These are phyloP conservation scores for Lachancea lanzarotensis DNA, from an alignment of 805 yeast species.

Conservation along the genomic window DNA sequence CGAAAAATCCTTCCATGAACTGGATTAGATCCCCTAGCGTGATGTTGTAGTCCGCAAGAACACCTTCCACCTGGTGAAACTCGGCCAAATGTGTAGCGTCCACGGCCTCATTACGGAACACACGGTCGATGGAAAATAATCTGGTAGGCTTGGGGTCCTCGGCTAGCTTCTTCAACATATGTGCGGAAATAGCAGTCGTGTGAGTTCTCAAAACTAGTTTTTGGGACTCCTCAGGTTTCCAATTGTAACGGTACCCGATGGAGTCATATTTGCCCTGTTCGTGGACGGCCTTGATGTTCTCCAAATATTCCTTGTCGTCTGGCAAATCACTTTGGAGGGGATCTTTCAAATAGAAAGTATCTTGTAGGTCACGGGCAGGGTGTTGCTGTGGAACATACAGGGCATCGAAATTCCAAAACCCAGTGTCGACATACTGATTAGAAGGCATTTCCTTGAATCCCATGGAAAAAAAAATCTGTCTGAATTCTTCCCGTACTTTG, in stretches of 20 bases:
- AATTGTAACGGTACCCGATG: constrained; percentile 96
- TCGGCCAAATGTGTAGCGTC: constrained; percentile 99
- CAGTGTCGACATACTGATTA: constrained; percentile 94
- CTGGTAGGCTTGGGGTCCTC: constrained; percentile 83
- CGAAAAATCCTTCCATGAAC: constrained; percentile 95
- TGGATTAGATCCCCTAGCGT: constrained; percentile 96
- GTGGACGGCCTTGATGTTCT: constrained; percentile 76
- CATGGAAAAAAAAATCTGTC: constrained; percentile 95
- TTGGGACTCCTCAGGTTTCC: constrained; percentile 88
- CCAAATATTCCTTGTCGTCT: constrained; percentile 70
- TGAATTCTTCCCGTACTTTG: constrained; percentile 95
- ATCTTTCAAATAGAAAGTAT: constrained; percentile 94
- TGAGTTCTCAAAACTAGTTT: constrained; percentile 94
- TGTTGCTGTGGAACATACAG: constrained; percentile 98
- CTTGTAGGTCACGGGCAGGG: constrained; percentile 98
- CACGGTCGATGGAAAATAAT: constrained; percentile 93
- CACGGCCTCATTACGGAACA: constrained; percentile 98
- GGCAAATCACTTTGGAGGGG: constrained; percentile 80
- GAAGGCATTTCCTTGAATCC: constrained; percentile 99
- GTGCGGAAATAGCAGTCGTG: constrained; percentile 90
- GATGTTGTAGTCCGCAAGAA: constrained; percentile 89
- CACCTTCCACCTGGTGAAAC: constrained; percentile 99
- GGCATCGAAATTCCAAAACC: constrained; percentile 98
- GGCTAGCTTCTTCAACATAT: constrained; percentile 82
- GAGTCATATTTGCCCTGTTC: constrained; percentile 88